These are phyloP conservation scores for Pyricularia pennisetigena DNA, from an alignment of 2,329 filamentous ascomycete species.

Conservation along the genomic window DNA sequence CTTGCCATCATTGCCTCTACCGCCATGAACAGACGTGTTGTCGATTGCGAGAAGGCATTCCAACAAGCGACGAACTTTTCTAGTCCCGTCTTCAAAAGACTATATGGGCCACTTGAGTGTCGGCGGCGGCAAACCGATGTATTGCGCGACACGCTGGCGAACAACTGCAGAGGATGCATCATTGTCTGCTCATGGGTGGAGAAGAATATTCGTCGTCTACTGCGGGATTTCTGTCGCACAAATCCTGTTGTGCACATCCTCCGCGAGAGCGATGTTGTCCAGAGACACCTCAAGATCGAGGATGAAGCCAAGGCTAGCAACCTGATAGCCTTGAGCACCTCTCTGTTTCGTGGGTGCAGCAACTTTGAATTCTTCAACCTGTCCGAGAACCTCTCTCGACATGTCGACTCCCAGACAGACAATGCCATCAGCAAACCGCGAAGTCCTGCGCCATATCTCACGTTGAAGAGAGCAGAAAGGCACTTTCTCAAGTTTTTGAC, in stretches of 20 bases:
- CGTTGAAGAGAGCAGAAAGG: constrained; percentile 56
- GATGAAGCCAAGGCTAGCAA: constrained; percentile 45
- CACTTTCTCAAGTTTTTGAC: constrained; percentile 62
- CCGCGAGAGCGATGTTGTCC: constrained; percentile 55
- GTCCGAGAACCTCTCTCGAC: constrained; percentile 38
- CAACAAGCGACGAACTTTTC: constrained; percentile 52
- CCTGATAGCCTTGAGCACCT: constrained; percentile 45
- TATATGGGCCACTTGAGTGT: constrained; percentile 51
- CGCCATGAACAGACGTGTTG: constrained; percentile 55
- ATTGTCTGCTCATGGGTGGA: constrained; percentile 68
- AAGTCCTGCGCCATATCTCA: constrained; percentile 47
- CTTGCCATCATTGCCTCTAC: constrained; percentile 66
- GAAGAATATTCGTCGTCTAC: constrained; percentile 45
- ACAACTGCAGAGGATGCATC: constrained; percentile 51
- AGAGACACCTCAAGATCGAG: constrained; percentile 48
- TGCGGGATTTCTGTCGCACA: constrained; percentile 51
- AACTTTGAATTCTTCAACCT: constrained; percentile 73
- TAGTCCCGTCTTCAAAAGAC: constrained; percentile 52
- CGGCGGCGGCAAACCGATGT: constrained; percentile 53
- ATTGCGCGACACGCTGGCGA: constrained; percentile 46
- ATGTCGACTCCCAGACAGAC: constrained; percentile 15
- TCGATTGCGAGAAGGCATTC: constrained; percentile 62
- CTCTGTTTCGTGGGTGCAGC: constrained; percentile 54
- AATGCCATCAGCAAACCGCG: constrained; percentile 24
- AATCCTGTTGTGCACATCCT: constrained; percentile 65